A percentile compares a stretch with the other conserved stretches of the same genome.
Evolutionary conservation across 2,329 filamentous ascomycete genomes (phyloP).

Genomic region (Penicillium sp.): DNA sequence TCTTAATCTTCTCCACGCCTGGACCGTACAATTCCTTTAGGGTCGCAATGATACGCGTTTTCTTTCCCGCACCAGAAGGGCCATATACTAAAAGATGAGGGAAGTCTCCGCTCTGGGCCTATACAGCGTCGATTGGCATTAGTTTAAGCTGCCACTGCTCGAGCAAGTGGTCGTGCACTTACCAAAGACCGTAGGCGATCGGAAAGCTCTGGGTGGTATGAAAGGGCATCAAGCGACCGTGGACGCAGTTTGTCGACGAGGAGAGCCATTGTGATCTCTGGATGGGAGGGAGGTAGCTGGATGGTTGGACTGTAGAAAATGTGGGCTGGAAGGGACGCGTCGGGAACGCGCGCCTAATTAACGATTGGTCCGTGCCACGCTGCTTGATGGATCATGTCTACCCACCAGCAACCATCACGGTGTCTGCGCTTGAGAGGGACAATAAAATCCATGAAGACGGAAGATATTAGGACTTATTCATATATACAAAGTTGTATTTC

Average conservation of each 20-base stretch:
- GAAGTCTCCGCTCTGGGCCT: conserved; percentile 97
- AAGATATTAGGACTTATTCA: neutral
- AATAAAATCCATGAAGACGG: too few species aligned
- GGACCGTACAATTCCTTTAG: conserved; percentile 93
- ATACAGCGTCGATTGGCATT: conserved; percentile 6
- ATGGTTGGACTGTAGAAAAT: conserved; percentile 13
- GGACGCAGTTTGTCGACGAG: conserved; percentile 67
- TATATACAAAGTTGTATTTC: conserved; percentile 6
- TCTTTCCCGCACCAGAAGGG: conserved; percentile 94
- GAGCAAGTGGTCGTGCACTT: conserved; percentile 29
- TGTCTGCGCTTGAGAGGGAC: too few species aligned
- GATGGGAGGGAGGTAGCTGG: neutral
- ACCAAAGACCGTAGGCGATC: conserved; percentile 84
- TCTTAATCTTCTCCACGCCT: conserved; percentile 99
- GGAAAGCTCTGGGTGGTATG: conserved; percentile 88
- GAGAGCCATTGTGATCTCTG: conserved; percentile 58
- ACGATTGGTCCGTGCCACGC: conserved; percentile 41
- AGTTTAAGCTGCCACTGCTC: conserved; percentile 8
- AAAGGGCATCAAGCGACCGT: conserved; percentile 61
- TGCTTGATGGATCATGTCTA: neutral
- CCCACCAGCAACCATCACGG: too few species aligned
- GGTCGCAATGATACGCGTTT: conserved; percentile 93
- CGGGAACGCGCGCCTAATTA: conserved; percentile 43
- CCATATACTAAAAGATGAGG: conserved; percentile 97
- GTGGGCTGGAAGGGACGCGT: conserved; percentile 37